Conservation (phyloP, 306 rosid species). For the Nissolia schottii region DNA sequence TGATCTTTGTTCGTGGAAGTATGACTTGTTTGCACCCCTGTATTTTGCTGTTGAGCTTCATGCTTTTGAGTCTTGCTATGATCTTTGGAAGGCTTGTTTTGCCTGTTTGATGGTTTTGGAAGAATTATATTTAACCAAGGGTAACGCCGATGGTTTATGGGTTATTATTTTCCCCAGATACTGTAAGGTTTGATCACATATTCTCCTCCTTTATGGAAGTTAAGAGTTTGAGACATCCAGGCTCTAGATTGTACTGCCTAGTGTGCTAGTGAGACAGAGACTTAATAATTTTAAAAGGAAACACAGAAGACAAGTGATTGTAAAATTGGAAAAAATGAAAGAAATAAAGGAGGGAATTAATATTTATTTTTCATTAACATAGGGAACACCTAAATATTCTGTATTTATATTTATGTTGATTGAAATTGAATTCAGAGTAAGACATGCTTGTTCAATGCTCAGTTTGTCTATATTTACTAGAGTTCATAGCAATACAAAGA, state of each 20-base stretch:
- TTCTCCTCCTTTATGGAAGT: conserved; percentile 7
- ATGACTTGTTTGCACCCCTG: neutral
- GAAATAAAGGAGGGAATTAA: neutral
- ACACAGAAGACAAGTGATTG: neutral
- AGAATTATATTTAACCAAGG: neutral
- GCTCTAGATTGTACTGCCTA: neutral
- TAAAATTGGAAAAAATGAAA: neutral
- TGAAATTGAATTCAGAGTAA: neutral
- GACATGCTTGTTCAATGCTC: neutral
- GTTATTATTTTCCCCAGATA: neutral
- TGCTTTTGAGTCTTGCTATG: neutral
- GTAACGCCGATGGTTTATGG: neutral
- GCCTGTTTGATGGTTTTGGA: neutral
- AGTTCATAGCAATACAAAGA: conserved; percentile 1
- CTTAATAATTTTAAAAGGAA: conserved; percentile 3
- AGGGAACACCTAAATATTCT: neutral
- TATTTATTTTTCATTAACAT: neutral
- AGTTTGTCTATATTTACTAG: neutral
- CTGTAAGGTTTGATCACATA: neutral
- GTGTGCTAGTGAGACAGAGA: neutral
- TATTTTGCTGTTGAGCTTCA: neutral
- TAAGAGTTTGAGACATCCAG: neutral
- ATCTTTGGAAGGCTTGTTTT: conserved; percentile 4
- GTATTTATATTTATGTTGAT: neutral
- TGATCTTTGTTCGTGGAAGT: neutral